phyloP scores from a whole-genome alignment of 371 early-diverging fungal species.

The Basidiobolus heterosporus region DNA sequence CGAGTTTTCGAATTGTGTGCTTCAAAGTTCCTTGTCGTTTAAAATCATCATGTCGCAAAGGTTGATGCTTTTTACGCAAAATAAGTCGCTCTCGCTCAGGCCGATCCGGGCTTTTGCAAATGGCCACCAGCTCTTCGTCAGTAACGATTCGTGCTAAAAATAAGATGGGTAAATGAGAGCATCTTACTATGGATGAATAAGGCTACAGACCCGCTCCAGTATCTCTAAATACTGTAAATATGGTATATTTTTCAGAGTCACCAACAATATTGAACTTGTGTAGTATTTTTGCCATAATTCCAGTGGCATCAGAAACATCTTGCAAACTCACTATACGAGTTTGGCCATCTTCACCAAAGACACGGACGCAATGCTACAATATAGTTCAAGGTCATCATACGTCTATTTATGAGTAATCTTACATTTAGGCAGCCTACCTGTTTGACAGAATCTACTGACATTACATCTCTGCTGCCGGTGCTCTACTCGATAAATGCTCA shows the following conservation, averaged over 20 bases:
- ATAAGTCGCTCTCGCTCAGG: conserved; percentile 60
- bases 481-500: not conserved
- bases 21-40: conserved; percentile 32
- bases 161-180: not conserved
- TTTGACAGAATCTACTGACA: conserved; percentile 47
- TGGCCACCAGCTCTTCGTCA: conserved; percentile 49
- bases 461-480: conserved; percentile 6
- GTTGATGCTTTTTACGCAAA: conserved; percentile 51
- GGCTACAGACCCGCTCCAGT: conserved; percentile 29
- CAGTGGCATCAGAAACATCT: conserved; percentile 29
- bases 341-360: conserved; percentile 49
- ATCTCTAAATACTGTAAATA: conserved; percentile 38
- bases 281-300: conserved; percentile 37
- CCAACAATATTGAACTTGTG: conserved; percentile 48
- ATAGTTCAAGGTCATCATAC: not conserved
- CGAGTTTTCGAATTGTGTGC: conserved; percentile 3
- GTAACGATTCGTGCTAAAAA: conserved; percentile 35
- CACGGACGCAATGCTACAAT: conserved; percentile 37
- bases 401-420: not conserved
- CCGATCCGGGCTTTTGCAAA: conserved; percentile 46
- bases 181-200: not conserved
- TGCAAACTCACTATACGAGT: conserved; percentile 43
- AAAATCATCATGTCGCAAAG: conserved; percentile 36
- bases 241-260: conserved; percentile 37
- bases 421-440: conserved; percentile 16